These are phyloP conservation scores for Hymenoscyphus salicellus DNA, from an alignment of 2,329 filamentous ascomycete species.

Conservation along the genomic window DNA sequence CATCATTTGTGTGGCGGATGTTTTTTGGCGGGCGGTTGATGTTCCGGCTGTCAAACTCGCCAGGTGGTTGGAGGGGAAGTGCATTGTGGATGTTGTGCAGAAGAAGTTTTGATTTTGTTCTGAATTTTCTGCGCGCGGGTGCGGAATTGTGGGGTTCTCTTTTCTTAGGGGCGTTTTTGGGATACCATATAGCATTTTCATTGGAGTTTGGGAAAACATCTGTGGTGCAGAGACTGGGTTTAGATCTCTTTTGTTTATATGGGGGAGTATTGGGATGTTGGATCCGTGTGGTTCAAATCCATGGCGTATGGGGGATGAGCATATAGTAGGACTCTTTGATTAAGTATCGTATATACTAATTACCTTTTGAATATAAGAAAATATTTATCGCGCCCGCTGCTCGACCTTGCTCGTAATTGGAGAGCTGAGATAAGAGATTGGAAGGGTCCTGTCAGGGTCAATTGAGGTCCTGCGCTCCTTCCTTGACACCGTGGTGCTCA, in stretches of 20 bases:
- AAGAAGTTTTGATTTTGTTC: conserved; percentile 14
- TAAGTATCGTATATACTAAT: too few species aligned
- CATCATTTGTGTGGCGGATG: conserved; percentile 51
- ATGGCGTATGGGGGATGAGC: too few species aligned
- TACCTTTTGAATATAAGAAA: too few species aligned
- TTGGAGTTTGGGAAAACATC: background rate
- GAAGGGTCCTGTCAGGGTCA: too few species aligned
- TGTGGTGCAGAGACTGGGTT: background rate
- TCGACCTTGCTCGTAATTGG: too few species aligned
- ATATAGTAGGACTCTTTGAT: too few species aligned
- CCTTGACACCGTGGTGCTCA: too few species aligned
- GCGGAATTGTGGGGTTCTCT: background rate
- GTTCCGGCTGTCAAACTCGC: conserved; percentile 48
- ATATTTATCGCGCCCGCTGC: too few species aligned
- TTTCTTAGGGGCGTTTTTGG: background rate
- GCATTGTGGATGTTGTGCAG: conserved; percentile 21
- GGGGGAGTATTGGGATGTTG: background rate
- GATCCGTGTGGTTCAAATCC: too few species aligned
- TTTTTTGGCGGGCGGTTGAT: conserved; percentile 59
- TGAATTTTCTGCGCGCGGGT: background rate
- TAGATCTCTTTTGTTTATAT: background rate
- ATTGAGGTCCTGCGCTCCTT: too few species aligned
- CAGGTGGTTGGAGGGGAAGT: conserved; percentile 43
- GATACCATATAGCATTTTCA: background rate
- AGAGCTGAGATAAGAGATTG: too few species aligned